Base-by-base conservation (phyloP, 768 basidiomycete genomes). In the Lactifluus pinguis region DNA sequence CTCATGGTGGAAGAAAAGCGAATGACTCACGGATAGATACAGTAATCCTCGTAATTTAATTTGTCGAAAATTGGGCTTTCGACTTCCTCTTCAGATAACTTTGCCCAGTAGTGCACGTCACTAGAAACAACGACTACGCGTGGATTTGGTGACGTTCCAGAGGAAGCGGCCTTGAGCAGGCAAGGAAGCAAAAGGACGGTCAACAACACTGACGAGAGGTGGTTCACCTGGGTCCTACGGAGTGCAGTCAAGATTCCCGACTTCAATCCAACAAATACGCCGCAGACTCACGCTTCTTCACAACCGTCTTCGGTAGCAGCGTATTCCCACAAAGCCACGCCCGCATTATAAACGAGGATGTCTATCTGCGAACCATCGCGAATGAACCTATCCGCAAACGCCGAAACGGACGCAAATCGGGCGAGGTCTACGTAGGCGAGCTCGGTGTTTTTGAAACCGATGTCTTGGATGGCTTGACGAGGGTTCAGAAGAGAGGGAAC, bases 151-250 rank as follows among this genome's bases (percentile, higher is more conserved):
- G 63, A 57, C 25, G 55, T 42, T n/a, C 61, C 61, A 2, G 62
- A 55, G 17, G 49, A 55, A 29, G 49, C 58, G 13, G 62, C 59
- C 14, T 52, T 62, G 42, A 63, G 19, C 29, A 63, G 48, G 13
- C 58, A 61, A 52, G 62, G 62, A 8, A 63, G 44, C 59, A 63
- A 45, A 32, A 49, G 59, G 54, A 50, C 6, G 10, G 49, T 63
- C 15, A 52, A 48, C 49, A 63, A 9, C 59, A 55, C 9, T 8
- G 48, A 49, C 10, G 62, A 63, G 19, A 63, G 49, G 53, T 61
- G 62, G 65, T 82, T 82, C 44, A 79, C 75, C 61, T 83, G 80
- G 0, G 81, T 57, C 13, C 81, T 83, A 30, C 32, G 6, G 6
- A 10, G 9, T 34, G 32, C 32, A 34, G 32, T 57, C 39, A 32